Evolutionary conservation across 768 basidiomycete genomes (phyloP).

Genomic region (Boletus coccyginus): DNA sequence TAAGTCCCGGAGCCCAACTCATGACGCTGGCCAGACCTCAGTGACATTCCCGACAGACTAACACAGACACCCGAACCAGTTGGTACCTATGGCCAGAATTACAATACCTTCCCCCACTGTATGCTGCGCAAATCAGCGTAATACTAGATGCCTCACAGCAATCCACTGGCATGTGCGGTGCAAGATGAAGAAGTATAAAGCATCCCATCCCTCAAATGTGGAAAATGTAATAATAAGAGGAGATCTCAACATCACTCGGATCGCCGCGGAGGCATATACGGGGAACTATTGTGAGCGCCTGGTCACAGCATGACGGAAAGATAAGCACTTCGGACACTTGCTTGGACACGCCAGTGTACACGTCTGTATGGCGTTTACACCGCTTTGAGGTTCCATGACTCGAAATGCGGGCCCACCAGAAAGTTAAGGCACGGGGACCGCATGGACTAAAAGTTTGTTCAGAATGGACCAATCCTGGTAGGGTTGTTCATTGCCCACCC

Average conservation of each 20-base stretch:
- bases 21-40: background rate
- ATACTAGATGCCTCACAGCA: background rate
- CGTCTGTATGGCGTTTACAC: background rate
- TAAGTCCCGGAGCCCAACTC: too few relatives aligned
- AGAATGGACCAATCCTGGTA: too few relatives aligned
- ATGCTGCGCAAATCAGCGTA: background rate
- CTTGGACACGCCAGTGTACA: background rate
- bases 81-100: too few relatives aligned
- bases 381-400: background rate
- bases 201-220: background rate
- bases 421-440: background rate
- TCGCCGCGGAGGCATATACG: background rate
- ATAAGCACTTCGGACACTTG: background rate
- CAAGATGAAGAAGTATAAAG: background rate
- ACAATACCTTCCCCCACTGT: background rate
- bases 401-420: background rate
- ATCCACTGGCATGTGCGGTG: background rate
- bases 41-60: background rate
- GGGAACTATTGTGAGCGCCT: background rate
- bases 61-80: too few relatives aligned
- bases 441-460: background rate
- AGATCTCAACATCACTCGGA: constrained; percentile 6
- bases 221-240: background rate
- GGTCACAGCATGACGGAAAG: background rate
- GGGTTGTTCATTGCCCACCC: background rate